Evolutionary conservation across 129 eudicot species (phyloP), one percentile per base, ranked within the genome.

Genomic region (Chrysanthemum lavandulifolium): DNA sequence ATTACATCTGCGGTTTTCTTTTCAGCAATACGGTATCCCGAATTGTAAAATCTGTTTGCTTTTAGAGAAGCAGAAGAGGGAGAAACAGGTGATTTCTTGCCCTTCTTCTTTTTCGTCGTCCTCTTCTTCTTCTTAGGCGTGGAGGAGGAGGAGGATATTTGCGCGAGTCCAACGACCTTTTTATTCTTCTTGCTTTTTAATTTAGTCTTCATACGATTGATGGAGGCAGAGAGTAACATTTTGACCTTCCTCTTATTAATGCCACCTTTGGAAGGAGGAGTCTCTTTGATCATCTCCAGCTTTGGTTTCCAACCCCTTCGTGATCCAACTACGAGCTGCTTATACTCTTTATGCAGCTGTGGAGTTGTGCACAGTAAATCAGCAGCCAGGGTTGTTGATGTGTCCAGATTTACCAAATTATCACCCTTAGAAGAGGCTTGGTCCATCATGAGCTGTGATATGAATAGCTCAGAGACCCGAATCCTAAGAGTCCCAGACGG

Each of bases 241-340:
- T 78, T 78, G 25, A 78, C 82, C 67, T 78, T 78, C 72, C 77
- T 71, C 51, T 71, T 78, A 40, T 40, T 40, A 40, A 40, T 40
- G 2, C 2, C 0, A 12, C 77, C 77, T 63, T 53, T 54, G 10
- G 47, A 40, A 9, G 48, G 71, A 11, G 71, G 65, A 49, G 62
- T 73, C 78, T 83, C 88, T 53, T 59, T 64, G 74, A 87, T 87
- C 71, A 79, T 87, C 70, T 84, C 89, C 12, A 87, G 89, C 85
- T 87, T 84, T 1, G 93, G 93, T 68, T 87, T 87, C 93, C 89
- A 87, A 0, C 64, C 73, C 62, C 82, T 72, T 19, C 80, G 47
- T 13, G 82, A 81, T 3, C 79, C 74, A 45, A 78, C 76, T 31
- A 84, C 93, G 21, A 87, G 79, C 73, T 77, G 85, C 51, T 71